Evolutionary conservation across 345 rosid species (phyloP).

Genomic region (Ceriops decandra): DNA sequence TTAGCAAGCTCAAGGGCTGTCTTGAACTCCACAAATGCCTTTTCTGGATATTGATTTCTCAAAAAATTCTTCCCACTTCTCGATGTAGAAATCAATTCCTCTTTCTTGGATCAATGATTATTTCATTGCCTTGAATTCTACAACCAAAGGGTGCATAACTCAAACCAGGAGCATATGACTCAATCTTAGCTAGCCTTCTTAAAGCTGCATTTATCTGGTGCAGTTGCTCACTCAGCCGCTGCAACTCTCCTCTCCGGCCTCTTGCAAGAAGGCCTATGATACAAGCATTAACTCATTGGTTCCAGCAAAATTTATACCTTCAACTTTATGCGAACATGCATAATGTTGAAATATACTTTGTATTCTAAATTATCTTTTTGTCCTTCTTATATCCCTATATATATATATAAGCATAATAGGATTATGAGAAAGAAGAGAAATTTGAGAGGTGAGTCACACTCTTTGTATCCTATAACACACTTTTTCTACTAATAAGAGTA

Average conservation of each 20-base stretch:
- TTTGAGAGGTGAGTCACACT: too few species aligned
- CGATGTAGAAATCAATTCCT: slow-evolving; percentile 62
- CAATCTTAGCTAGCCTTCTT: slow-evolving; percentile 88
- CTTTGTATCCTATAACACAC: too few species aligned
- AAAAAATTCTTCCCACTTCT: slow-evolving; percentile 72
- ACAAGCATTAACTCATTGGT: slow-evolving; percentile 7
- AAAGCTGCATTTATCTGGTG: slow-evolving; percentile 89
- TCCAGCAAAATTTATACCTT: background rate
- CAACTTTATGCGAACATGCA: background rate
- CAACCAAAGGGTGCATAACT: slow-evolving; percentile 84
- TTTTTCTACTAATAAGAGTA: too few species aligned
- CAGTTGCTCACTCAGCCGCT: slow-evolving; percentile 66
- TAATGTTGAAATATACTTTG: too few species aligned
- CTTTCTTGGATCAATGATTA: slow-evolving; percentile 72
- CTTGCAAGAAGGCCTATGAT: slow-evolving; percentile 78
- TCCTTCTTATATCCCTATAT: too few species aligned
- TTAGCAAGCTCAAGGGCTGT: slow-evolving; percentile 72
- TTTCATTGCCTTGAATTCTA: slow-evolving; percentile 57
- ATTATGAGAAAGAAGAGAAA: too few species aligned
- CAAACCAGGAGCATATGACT: slow-evolving; percentile 85
- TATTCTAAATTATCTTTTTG: too few species aligned
- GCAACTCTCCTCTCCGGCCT: slow-evolving; percentile 62
- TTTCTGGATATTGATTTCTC: slow-evolving; percentile 78
- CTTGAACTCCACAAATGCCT: slow-evolving; percentile 70
- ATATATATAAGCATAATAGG: too few species aligned